Conservation (phyloP, 768 basidiomycete genomes). For the Cyclocybe aegerita region DNA sequence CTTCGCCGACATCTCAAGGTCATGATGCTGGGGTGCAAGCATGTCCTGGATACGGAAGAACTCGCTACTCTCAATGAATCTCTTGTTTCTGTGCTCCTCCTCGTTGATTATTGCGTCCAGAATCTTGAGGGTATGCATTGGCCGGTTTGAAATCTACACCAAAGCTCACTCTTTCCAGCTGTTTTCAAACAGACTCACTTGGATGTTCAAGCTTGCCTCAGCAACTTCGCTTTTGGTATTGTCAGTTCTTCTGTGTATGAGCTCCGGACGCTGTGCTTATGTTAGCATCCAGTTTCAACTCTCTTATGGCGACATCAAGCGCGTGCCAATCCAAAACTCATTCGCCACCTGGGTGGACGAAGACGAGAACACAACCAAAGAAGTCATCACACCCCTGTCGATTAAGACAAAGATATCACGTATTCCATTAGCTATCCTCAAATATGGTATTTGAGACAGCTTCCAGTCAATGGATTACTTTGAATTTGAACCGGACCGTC, state of each 20-base stretch:
- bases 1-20: conserved; percentile 31
- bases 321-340: conserved; percentile 28
- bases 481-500: conserved; percentile 26
- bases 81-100: conserved; percentile 26
- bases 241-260: conserved; percentile 17
- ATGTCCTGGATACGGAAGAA: conserved; percentile 33
- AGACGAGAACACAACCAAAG: conserved; percentile 13
- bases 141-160: background rate
- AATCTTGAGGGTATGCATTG: conserved; percentile 28
- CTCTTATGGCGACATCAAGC: conserved; percentile 30
- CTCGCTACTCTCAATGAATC: conserved; percentile 28
- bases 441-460: conserved; percentile 31
- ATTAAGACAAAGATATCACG: conserved; percentile 13
- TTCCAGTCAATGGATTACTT: conserved; percentile 31
- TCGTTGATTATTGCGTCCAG: conserved; percentile 30
- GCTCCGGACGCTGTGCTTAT: background rate
- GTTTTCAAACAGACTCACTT: conserved; percentile 35
- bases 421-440: conserved; percentile 25
- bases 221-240: conserved; percentile 38
- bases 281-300: conserved; percentile 25
- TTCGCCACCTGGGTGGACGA: conserved; percentile 28
- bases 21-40: conserved; percentile 31
- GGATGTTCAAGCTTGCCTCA: conserved; percentile 30
- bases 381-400: conserved; percentile 12
- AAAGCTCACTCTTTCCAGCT: conserved; percentile 16